Evolutionary conservation across 768 basidiomycete genomes (phyloP).

Genomic region (Boletus vermiculosoides): DNA sequence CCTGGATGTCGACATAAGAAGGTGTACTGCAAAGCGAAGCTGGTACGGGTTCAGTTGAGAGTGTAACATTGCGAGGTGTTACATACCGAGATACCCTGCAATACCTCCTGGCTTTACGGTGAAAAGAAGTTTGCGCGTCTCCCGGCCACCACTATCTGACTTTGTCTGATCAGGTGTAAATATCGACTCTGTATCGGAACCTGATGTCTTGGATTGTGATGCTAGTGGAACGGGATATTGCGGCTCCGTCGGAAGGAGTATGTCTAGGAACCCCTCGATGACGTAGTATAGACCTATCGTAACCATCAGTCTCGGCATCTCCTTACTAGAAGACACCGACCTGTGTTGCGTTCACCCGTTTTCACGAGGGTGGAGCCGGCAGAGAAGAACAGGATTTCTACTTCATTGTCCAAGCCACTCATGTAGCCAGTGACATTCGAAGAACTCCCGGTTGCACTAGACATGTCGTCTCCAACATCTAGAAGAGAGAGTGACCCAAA

Average conservation of each 20-base stretch:
- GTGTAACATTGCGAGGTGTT: not conserved
- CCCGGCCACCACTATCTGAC: constrained; percentile 31
- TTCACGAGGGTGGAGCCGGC: constrained; percentile 83
- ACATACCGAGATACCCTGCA: constrained; percentile 87
- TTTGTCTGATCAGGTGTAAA: constrained; percentile 33
- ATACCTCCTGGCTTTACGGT: constrained; percentile 97
- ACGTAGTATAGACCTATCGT: constrained; percentile 81
- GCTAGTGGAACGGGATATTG: constrained; percentile 3
- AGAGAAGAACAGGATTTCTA: constrained; percentile 92
- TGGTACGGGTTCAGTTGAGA: constrained; percentile 27
- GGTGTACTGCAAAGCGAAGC: constrained; percentile 89
- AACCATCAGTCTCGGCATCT: not conserved
- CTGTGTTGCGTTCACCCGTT: constrained; percentile 87
- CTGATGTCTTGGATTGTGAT: constrained; percentile 19
- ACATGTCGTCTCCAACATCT: constrained; percentile 67
- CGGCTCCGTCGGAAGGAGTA: constrained; percentile 57
- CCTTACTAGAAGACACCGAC: constrained; percentile 36
- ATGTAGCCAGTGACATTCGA: constrained; percentile 53
- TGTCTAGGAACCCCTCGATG: constrained; percentile 94
- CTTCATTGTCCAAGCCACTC: constrained; percentile 90
- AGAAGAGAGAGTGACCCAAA: constrained; percentile 74
- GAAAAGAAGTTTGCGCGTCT: constrained; percentile 72
- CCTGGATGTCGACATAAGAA: constrained; percentile 94
- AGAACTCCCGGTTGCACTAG: constrained; percentile 63
- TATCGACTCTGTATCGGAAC: constrained; percentile 39